These are phyloP conservation scores for Tetraselmis striata DNA, from an alignment of 139 green algal genomes.

Conservation along the genomic window DNA sequence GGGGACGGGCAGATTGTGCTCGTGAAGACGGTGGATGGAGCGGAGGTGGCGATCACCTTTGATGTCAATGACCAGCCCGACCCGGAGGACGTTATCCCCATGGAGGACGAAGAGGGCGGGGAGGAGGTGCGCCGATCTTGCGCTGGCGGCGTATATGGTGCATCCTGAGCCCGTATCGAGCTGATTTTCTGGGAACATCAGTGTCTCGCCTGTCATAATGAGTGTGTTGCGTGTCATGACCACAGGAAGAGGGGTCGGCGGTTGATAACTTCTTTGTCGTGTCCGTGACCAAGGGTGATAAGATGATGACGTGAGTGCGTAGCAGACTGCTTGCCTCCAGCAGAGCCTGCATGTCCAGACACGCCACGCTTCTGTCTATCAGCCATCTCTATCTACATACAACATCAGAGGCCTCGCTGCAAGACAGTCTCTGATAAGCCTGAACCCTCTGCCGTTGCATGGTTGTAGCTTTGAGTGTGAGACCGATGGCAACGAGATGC, in stretches of 20 bases:
- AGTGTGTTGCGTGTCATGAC: too few relatives aligned
- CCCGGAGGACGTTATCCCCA: not conserved
- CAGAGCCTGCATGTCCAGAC: too few relatives aligned
- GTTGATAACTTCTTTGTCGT: not conserved
- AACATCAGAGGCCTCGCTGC: not conserved
- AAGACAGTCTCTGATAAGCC: not conserved
- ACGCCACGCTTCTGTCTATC: not conserved
- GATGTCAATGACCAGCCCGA: not conserved
- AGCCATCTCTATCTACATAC: too few relatives aligned
- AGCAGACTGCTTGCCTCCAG: too few relatives aligned
- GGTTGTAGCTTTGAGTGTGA: not conserved
- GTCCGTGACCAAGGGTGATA: not conserved
- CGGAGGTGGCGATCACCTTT: not conserved
- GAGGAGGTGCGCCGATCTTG: too few relatives aligned
- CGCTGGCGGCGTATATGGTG: too few relatives aligned
- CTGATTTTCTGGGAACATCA: too few relatives aligned
- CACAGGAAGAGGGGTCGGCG: not conserved
- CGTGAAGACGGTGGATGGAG: not conserved
- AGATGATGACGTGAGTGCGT: not conserved
- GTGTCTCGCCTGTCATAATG: too few relatives aligned
- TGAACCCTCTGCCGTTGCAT: too few relatives aligned
- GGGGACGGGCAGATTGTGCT: not conserved
- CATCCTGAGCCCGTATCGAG: too few relatives aligned
- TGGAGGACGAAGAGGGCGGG: not conserved
- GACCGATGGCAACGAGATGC: not conserved